Conservation (phyloP, 192 early-diverging fungal species). For the Diversispora epigaea region DNA sequence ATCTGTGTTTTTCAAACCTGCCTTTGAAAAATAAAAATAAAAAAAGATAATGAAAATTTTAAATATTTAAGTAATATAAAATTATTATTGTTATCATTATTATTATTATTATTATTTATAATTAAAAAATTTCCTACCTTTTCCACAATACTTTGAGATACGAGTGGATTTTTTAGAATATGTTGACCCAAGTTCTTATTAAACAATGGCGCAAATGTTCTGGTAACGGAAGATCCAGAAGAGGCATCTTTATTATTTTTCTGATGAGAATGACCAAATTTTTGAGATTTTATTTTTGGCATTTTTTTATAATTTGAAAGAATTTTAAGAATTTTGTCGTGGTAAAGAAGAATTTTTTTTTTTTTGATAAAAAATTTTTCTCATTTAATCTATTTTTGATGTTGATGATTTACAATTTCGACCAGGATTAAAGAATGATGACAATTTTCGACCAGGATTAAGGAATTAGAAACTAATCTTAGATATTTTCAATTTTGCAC, state of each 20-base stretch:
- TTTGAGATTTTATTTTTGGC: conserved; percentile 35
- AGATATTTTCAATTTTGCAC: too few relatives aligned
- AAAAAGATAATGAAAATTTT: background rate
- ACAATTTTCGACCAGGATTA: too few relatives aligned
- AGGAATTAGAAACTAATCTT: too few relatives aligned
- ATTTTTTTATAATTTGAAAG: conserved; percentile 1
- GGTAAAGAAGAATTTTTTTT: too few relatives aligned
- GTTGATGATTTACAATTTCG: too few relatives aligned
- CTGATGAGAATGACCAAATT: conserved; percentile 28
- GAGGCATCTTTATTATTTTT: conserved; percentile 38
- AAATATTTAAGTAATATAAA: background rate
- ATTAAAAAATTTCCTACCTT: conserved; percentile 68
- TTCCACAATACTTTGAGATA: conserved; percentile 94
- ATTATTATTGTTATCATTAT: background rate
- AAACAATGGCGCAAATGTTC: conserved; percentile 84
- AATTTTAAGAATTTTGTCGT: too few relatives aligned
- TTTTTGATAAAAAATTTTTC: too few relatives aligned
- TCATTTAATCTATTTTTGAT: too few relatives aligned
- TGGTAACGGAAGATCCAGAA: conserved; percentile 32
- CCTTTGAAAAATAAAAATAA: conserved; percentile 39
- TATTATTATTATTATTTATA: too few relatives aligned
- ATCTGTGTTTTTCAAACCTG: conserved; percentile 60
- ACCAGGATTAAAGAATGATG: too few relatives aligned
- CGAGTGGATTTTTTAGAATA: conserved; percentile 97
- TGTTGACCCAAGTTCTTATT: conserved; percentile 98